Percentiles rank a stretch among this genome's conserved stretches.
phyloP scores from a whole-genome alignment of 192 early-diverging fungal genomes.

The Allomyces macrogynus region DNA sequence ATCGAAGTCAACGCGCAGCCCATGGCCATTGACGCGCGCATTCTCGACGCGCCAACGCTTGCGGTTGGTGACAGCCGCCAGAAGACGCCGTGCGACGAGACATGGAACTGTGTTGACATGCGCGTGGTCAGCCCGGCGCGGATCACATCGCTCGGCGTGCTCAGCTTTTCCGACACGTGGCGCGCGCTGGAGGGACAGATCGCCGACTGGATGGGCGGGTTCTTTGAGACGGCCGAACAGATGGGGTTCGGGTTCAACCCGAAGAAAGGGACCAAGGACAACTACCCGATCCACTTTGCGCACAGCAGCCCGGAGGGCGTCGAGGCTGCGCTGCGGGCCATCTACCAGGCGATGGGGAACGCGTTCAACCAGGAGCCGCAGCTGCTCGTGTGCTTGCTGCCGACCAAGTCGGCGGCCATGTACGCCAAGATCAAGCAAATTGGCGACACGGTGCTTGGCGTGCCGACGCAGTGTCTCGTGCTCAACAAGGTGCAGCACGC shows the following conservation, averaged over 20 bases:
- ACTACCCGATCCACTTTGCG: conserved; percentile 20
- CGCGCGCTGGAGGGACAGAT: conserved; percentile 25
- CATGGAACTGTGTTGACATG: conserved; percentile 52
- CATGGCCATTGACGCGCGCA: conserved; percentile 27
- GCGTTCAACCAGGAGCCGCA: conserved; percentile 44
- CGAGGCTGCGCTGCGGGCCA: conserved; percentile 41
- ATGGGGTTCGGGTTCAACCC: conserved; percentile 42
- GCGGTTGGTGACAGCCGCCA: conserved; percentile 2
- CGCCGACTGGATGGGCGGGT: conserved; percentile 48
- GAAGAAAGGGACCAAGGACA: background rate
- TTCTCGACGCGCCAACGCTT: conserved; percentile 6
- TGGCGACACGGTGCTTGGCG: conserved; percentile 67
- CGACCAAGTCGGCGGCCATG: conserved; percentile 51
- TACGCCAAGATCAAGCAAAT: conserved; percentile 80
- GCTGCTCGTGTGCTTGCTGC: conserved; percentile 64
- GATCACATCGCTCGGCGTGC: conserved; percentile 58
- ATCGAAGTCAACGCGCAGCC: conserved; percentile 45
- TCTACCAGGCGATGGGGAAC: conserved; percentile 44
- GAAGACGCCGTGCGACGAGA: too few species aligned
- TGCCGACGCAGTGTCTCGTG: conserved; percentile 70
- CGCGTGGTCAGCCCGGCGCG: conserved; percentile 50
- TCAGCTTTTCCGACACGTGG: conserved; percentile 43
- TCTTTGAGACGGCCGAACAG: conserved; percentile 51
- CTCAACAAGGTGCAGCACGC: conserved; percentile 54
- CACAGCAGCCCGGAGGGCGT: conserved; percentile 41